A percentile compares a stretch with the other conserved stretches of the same genome.
Conservation (phyloP, 345 rosid genomes). For the Gossypium ekmanianum region DNA sequence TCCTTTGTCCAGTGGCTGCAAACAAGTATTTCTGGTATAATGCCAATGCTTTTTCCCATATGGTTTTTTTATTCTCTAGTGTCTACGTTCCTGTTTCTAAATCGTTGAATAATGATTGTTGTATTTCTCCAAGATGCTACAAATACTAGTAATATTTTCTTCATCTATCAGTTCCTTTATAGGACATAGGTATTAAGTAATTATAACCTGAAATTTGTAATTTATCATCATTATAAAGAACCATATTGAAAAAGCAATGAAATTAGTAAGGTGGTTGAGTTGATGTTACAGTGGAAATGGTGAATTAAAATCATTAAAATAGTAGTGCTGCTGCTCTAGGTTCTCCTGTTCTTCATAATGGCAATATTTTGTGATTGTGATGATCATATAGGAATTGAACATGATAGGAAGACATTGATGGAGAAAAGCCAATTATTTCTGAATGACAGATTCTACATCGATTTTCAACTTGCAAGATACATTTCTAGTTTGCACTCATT, state of each 20-base stretch:
- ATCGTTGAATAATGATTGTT: not conserved
- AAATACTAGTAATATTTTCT: not conserved
- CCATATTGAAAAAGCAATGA: not conserved
- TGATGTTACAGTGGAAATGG: not conserved
- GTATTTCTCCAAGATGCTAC: not conserved
- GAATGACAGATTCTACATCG: not conserved
- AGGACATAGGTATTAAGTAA: not conserved
- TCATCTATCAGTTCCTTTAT: not conserved
- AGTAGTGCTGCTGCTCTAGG: not conserved
- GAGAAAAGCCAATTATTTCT: not conserved
- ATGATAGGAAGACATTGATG: not conserved
- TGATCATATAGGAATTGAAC: not conserved
- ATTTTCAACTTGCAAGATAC: not conserved
- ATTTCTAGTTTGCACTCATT: not conserved
- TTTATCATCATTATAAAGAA: not conserved
- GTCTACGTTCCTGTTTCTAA: not conserved
- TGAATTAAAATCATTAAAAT: not conserved
- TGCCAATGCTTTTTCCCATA: not conserved
- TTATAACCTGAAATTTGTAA: not conserved
- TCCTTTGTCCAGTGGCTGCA: slow-evolving; percentile 90
- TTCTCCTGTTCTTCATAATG: not conserved
- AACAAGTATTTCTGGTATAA: slow-evolving; percentile 93
- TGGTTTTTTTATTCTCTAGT: not conserved
- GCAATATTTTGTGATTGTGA: not conserved
- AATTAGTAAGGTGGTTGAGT: not conserved